Percentiles rank a stretch among this genome's conserved stretches.
Evolutionary conservation across 768 basidiomycete genomes (phyloP).

Genomic region (Hortiboletus campestris): DNA sequence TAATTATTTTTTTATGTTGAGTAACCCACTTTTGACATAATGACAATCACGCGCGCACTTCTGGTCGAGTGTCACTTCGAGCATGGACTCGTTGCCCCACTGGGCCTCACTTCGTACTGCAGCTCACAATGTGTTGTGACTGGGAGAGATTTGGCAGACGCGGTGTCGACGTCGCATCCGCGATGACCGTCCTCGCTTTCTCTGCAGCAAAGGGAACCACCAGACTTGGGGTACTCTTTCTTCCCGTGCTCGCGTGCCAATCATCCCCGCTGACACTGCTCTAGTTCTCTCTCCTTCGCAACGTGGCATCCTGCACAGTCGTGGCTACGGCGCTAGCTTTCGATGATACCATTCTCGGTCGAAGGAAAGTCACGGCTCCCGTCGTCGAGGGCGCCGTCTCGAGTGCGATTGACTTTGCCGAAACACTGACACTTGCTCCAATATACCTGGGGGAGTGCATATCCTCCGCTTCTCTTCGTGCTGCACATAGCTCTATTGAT

Average conservation of each 20-base stretch:
- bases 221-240: conserved; percentile 59
- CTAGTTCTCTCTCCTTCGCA: conserved; percentile 69
- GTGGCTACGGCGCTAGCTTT: conserved; percentile 57
- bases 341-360: conserved; percentile 68
- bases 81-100: conserved; percentile 23
- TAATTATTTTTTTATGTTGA: conserved; percentile 1
- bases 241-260: conserved; percentile 2
- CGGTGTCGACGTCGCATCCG: conserved; percentile 65
- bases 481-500: conserved; percentile 75
- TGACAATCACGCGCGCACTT: conserved; percentile 21
- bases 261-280: conserved; percentile 3
- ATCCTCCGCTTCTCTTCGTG: conserved; percentile 69
- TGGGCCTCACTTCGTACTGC: background rate
- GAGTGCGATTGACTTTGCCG: conserved; percentile 61
- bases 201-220: conserved; percentile 65
- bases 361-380: conserved; percentile 54
- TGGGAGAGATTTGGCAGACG: conserved; percentile 49
- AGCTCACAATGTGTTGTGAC: conserved; percentile 30
- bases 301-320: conserved; percentile 55
- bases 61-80: background rate
- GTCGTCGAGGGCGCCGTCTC: conserved; percentile 58
- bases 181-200: conserved; percentile 64
- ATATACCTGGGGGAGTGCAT: conserved; percentile 74
- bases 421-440: conserved; percentile 71
- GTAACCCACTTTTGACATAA: background rate